A percentile compares a stretch with the other conserved stretches of the same genome.
These are phyloP conservation scores for Tylopilus felleus DNA, from an alignment of 768 basidiomycete species.

Conservation along the genomic window DNA sequence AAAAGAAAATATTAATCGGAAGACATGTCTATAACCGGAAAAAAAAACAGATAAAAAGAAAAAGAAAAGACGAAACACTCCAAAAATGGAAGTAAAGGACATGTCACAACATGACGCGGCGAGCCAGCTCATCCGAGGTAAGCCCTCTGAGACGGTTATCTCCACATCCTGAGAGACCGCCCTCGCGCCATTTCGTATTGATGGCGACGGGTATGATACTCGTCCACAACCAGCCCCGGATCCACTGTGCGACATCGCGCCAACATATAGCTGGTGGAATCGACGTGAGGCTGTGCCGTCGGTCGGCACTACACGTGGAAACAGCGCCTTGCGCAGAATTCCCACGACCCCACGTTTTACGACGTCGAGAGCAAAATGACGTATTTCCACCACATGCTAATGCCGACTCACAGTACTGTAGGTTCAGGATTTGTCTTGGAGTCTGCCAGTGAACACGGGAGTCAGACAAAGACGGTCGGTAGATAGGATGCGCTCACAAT, in stretches of 20 bases:
- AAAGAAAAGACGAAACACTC: not conserved
- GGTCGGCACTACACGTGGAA: slow-evolving; percentile 13
- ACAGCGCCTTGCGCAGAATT: slow-evolving; percentile 19
- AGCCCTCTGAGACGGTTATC: slow-evolving; percentile 21
- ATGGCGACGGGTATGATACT: slow-evolving; percentile 16
- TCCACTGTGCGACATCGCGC: not conserved
- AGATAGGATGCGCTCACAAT: slow-evolving; percentile 13
- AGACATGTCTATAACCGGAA: slow-evolving; percentile 20
- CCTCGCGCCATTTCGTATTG: slow-evolving; percentile 12
- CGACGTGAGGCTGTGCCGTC: not conserved
- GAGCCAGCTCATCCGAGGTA: slow-evolving; percentile 29
- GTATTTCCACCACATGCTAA: slow-evolving; percentile 16
- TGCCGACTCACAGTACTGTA: slow-evolving; percentile 25
- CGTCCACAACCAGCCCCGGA: slow-evolving; percentile 14
- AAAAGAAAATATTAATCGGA: slow-evolving; percentile 7
- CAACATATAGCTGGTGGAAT: not conserved
- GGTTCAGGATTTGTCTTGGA: not conserved
- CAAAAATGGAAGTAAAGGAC: slow-evolving; percentile 3
- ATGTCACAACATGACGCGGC: slow-evolving; percentile 20
- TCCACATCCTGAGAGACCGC: slow-evolving; percentile 16
- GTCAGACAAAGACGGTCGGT: slow-evolving; percentile 6
- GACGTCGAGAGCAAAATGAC: slow-evolving; percentile 30
- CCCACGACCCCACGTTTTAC: slow-evolving; percentile 44
- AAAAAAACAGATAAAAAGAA: slow-evolving; percentile 1
- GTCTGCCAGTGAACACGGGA: slow-evolving; percentile 4